Evolutionary conservation across 495 filamentous ascomycete genomes (phyloP).

Genomic region (Xylaria intraflava): DNA sequence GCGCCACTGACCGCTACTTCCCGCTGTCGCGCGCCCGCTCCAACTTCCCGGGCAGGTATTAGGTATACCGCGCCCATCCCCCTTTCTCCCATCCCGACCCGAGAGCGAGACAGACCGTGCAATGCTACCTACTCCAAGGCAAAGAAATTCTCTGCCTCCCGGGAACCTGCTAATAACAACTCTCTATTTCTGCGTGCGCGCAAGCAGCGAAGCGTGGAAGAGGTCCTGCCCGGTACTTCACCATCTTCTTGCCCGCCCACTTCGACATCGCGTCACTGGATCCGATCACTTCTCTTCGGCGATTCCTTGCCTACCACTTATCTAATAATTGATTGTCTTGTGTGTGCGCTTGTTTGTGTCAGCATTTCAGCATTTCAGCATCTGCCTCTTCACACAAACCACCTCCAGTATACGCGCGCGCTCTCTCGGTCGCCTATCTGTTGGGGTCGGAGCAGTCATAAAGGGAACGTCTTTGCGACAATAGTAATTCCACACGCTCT

Average conservation of each 20-base stretch:
- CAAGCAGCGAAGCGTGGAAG: slow-evolving; percentile 1
- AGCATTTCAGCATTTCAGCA: background rate
- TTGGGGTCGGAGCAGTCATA: background rate
- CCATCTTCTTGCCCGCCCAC: background rate
- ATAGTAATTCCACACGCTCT: background rate
- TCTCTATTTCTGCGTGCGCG: slow-evolving; percentile 1
- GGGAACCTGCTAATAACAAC: background rate
- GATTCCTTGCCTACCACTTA: background rate
- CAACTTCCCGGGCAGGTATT: background rate
- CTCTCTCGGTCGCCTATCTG: background rate
- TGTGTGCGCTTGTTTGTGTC: background rate
- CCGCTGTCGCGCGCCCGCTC: background rate
- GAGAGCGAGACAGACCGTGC: background rate
- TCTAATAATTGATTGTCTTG: slow-evolving; percentile 3
- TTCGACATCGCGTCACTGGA: background rate
- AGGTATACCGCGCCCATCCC: slow-evolving; percentile 1
- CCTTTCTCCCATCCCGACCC: slow-evolving; percentile 2
- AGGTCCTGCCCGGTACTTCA: background rate
- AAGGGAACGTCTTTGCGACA: slow-evolving; percentile 5
- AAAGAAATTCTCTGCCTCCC: slow-evolving; percentile 2
- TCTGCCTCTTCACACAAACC: background rate
- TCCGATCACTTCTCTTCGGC: background rate
- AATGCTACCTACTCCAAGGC: slow-evolving; percentile 7
- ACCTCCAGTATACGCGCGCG: background rate
- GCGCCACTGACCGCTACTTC: slow-evolving; percentile 13